Conservation (phyloP, 2,329 filamentous ascomycete species). For the Mollisiaceae sp. region DNA sequence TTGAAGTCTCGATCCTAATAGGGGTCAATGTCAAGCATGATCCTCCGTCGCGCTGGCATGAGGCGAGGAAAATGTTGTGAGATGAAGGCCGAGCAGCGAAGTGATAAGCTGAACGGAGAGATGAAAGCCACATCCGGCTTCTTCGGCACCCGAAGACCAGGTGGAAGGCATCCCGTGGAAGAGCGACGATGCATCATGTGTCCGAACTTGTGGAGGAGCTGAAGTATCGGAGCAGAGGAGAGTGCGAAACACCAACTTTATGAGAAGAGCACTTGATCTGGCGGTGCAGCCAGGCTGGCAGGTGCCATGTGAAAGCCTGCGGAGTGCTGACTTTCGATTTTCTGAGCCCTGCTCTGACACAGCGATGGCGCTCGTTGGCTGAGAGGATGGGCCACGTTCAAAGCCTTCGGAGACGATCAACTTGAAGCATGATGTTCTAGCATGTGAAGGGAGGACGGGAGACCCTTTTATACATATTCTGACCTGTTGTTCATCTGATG, state of each 20-base stretch:
- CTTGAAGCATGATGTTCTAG: neutral
- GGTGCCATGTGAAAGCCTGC: neutral
- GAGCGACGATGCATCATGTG: conserved; percentile 6
- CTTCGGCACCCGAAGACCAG: conserved; percentile 19
- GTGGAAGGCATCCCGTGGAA: conserved; percentile 9
- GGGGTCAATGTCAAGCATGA: neutral
- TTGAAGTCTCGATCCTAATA: neutral
- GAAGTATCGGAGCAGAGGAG: neutral
- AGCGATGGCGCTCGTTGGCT: neutral
- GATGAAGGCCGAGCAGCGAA: conserved; percentile 3
- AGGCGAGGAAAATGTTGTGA: conserved; percentile 2
- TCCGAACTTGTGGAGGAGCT: neutral
- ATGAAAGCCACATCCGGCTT: conserved; percentile 19
- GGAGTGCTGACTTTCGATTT: neutral
- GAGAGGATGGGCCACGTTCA: neutral
- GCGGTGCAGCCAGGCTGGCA: neutral
- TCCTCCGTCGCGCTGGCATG: neutral
- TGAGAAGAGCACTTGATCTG: conserved; percentile 5
- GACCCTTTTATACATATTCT: conserved; percentile 4
- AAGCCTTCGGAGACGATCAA: neutral
- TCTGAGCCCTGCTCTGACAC: neutral
- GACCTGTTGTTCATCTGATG: neutral
- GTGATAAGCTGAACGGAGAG: conserved; percentile 13
- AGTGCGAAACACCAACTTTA: neutral
- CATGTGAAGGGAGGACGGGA: neutral